These are phyloP conservation scores for Jaapia argillacea DNA, from an alignment of 768 basidiomycete genomes.

Conservation along the genomic window DNA sequence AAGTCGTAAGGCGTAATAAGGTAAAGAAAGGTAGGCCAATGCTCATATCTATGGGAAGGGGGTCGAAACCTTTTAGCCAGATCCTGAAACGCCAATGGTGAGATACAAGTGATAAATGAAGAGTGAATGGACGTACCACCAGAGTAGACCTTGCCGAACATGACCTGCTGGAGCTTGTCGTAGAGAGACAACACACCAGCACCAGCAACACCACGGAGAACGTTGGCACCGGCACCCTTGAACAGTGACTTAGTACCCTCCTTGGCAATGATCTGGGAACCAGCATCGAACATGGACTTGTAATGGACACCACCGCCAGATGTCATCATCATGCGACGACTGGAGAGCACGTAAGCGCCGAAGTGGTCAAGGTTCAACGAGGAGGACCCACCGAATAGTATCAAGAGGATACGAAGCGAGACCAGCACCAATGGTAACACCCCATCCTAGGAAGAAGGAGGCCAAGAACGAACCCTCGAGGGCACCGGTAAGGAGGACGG, in stretches of 20 bases:
- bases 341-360: slow-evolving; percentile 26
- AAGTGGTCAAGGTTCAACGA: background rate
- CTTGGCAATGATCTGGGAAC: slow-evolving; percentile 87
- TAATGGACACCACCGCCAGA: slow-evolving; percentile 93
- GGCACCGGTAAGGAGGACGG: slow-evolving; percentile 92
- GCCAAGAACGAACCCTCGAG: slow-evolving; percentile 96
- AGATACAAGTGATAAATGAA: no score
- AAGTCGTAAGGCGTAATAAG: slow-evolving; percentile 16
- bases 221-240: slow-evolving; percentile 94
- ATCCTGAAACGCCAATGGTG: slow-evolving; percentile 26
- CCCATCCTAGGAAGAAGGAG: slow-evolving; percentile 96
- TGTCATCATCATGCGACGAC: slow-evolving; percentile 99
- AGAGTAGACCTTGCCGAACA: slow-evolving; percentile 99
- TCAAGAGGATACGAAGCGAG: slow-evolving; percentile 95
- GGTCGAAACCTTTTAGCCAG: slow-evolving; percentile 26
- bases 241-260: slow-evolving; percentile 94
- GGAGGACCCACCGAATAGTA: slow-evolving; percentile 62
- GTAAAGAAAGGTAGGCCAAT: slow-evolving; percentile 19
- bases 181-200: slow-evolving; percentile 98
- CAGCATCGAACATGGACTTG: slow-evolving; percentile 99
- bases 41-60: slow-evolving; percentile 14
- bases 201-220: slow-evolving; percentile 98
- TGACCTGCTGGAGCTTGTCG: slow-evolving; percentile 92
- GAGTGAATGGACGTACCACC: slow-evolving; percentile 51
- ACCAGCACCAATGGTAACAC: slow-evolving; percentile 99